A percentile compares a stretch with the other conserved stretches of the same genome.
These are phyloP conservation scores for Pseudonitzschia delicatissima DNA, from an alignment of 108 stramenopile species.

Conservation along the genomic window DNA sequence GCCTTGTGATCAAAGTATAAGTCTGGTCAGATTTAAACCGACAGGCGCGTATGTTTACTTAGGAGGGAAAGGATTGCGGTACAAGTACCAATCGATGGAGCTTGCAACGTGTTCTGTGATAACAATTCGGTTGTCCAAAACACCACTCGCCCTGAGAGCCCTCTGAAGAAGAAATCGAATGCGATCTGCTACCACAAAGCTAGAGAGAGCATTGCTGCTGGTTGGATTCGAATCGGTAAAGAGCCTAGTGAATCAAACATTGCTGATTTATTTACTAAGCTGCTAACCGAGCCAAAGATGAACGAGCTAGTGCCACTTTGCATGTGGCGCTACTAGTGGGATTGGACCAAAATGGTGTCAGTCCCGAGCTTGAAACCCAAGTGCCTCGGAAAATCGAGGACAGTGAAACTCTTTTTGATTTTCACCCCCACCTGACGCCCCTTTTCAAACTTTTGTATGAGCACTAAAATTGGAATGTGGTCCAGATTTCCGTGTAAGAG, in stretches of 20 bases:
- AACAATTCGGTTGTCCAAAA: constrained; percentile 41
- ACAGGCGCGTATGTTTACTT: no score
- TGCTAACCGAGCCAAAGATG: not conserved
- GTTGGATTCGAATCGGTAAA: constrained; percentile 26
- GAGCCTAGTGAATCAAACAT: constrained; percentile 28
- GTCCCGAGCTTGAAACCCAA: no score
- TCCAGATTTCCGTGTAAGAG: no score
- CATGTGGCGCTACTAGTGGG: no score
- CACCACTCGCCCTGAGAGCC: constrained; percentile 39
- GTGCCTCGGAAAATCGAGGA: no score
- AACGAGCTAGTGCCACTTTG: not conserved
- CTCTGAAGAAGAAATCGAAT: constrained; percentile 51
- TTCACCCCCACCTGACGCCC: no score
- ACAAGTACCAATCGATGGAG: constrained; percentile 43
- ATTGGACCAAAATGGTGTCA: no score
- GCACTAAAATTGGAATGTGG: no score
- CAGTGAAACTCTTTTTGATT: no score
- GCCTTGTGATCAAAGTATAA: no score
- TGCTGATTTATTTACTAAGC: constrained; percentile 42
- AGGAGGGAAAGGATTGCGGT: constrained; percentile 47
- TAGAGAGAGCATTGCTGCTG: constrained; percentile 33
- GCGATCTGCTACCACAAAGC: constrained; percentile 46
- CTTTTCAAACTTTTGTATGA: no score
- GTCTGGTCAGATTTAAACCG: no score
- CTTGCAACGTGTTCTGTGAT: constrained; percentile 35